These are phyloP conservation scores for Exidia glandulosa DNA, from an alignment of 768 basidiomycete genomes.

Conservation along the genomic window DNA sequence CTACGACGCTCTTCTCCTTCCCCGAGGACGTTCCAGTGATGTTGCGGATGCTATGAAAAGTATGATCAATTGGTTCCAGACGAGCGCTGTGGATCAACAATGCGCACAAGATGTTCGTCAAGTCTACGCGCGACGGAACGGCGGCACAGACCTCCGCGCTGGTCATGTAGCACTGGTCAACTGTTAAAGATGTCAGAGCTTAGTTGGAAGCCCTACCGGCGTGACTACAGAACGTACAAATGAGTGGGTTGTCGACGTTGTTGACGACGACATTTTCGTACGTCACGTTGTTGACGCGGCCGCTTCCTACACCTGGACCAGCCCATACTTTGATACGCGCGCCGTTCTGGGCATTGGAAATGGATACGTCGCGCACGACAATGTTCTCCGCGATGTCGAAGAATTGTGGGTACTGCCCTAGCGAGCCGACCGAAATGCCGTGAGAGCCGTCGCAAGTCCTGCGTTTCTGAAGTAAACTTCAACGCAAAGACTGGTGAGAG, in stretches of 20 bases:
- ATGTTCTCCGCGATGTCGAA: slow-evolving; percentile 52
- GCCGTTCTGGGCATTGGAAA: slow-evolving; percentile 54
- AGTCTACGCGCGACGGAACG: slow-evolving; percentile 19
- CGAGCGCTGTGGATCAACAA: slow-evolving; percentile 18
- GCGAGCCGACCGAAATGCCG: slow-evolving; percentile 49
- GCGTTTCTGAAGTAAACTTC: neutral
- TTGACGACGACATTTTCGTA: slow-evolving; percentile 40
- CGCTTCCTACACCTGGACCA: slow-evolving; percentile 17
- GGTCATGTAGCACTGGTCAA: slow-evolving; percentile 11
- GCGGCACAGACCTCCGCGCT: slow-evolving; percentile 8
- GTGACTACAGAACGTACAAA: slow-evolving; percentile 10
- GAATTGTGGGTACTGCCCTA: slow-evolving; percentile 33
- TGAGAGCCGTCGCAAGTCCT: slow-evolving; percentile 17
- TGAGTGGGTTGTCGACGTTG: slow-evolving; percentile 47
- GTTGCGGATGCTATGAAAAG: slow-evolving; percentile 19
- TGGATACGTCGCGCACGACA: slow-evolving; percentile 43
- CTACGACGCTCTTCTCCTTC: slow-evolving; percentile 33
- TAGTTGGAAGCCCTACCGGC: slow-evolving; percentile 23
- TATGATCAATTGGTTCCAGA: neutral
- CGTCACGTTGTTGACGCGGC: slow-evolving; percentile 39
- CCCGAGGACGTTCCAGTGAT: slow-evolving; percentile 49
- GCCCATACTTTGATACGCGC: slow-evolving; percentile 62
- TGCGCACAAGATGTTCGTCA: slow-evolving; percentile 43
- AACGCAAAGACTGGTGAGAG: slow-evolving; percentile 34
- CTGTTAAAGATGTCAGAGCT: neutral